phyloP scores from a whole-genome alignment of 768 basidiomycete genomes.

The Antrodiella citrinella region DNA sequence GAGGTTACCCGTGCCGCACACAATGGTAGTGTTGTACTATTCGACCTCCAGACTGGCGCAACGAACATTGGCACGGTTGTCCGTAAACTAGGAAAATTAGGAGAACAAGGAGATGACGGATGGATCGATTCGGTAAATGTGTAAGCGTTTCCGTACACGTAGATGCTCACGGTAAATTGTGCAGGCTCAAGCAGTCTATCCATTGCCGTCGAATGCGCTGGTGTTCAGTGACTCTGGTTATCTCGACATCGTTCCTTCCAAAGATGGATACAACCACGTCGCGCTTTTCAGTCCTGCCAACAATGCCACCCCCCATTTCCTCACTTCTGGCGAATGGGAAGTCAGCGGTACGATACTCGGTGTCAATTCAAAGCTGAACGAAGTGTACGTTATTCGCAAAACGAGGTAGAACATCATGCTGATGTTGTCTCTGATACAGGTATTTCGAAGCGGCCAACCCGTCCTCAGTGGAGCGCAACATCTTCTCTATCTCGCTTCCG shows the following conservation, averaged over 20 bases:
- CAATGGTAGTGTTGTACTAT: conserved; percentile 71
- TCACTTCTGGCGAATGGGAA: conserved; percentile 89
- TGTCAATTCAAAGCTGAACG: conserved; percentile 56
- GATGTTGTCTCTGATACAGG: conserved; percentile 28
- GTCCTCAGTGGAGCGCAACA: conserved; percentile 71
- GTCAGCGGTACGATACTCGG: conserved; percentile 68
- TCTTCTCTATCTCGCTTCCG: conserved; percentile 77
- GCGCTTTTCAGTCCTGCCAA: conserved; percentile 81
- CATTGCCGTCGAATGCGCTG: conserved; percentile 39
- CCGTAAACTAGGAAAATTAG: conserved; percentile 69
- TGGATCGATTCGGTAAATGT: conserved; percentile 84
- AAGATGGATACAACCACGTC: conserved; percentile 84
- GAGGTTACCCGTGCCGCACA: conserved; percentile 83
- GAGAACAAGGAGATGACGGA: conserved; percentile 84
- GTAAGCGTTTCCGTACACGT: too few species aligned
- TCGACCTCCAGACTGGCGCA: conserved; percentile 38
- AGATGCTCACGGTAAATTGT: too few species aligned
- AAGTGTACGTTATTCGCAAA: conserved; percentile 72
- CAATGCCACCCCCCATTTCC: conserved; percentile 62
- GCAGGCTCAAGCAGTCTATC: conserved; percentile 57
- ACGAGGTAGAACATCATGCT: too few species aligned
- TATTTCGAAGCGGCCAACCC: conserved; percentile 88
- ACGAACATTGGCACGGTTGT: conserved; percentile 45
- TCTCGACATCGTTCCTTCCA: conserved; percentile 80
- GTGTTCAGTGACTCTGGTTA: conserved; percentile 54